Base-by-base conservation (phyloP, 441 rosid genomes). In the Hypseocharis bilobata region DNA sequence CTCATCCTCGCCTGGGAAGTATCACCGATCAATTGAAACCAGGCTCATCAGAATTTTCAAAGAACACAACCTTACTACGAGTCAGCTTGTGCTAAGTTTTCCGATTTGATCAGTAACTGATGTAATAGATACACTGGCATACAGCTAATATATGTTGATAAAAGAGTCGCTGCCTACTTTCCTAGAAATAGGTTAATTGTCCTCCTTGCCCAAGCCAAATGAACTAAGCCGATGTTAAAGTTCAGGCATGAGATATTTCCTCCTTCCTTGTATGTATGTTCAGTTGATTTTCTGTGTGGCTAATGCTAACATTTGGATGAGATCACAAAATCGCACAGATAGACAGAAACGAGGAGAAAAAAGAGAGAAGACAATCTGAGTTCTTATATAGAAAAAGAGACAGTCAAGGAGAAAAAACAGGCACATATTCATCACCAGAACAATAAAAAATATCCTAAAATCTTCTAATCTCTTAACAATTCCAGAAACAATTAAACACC, bases 381-480 rank as follows among this genome's bases (percentile, higher is more conserved):
- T 60, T 51, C 29, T 74, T 28, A 58, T 25, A 34, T 40, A 42
- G 34, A 61, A 29, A 44, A 22, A 40, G 44, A 25, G 23, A 30
- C 29, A 29, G 45, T 23, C 19, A 3, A 57, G 64, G 44, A 42
- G 29, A 60, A 56, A 74, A 51, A 60, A 54, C 65, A 47, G 71
- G 51, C 67, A 76, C 47, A 73, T 63, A 19, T 36, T 62, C 55
- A 74, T 62, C 63, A 45, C 20, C 11, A 4, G 62, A 26, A 57
- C 10, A 28, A 69, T 28, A 23, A 8, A 19, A 58, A 57, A 56
- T 11, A 55, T 71, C 67, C 54, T 65, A 70, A 56, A 52, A 61
- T 54, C 64, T 23, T 63, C 14, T 19, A 36, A 23, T 65, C 32
- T 49, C 27, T n/a, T 14, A 40, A 45, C 17, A 69, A 57, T 38